Evolutionary conservation across 2,329 filamentous ascomycete species (phyloP), one percentile per base, ranked within the genome.

Genomic region (Huntiella savannae): DNA sequence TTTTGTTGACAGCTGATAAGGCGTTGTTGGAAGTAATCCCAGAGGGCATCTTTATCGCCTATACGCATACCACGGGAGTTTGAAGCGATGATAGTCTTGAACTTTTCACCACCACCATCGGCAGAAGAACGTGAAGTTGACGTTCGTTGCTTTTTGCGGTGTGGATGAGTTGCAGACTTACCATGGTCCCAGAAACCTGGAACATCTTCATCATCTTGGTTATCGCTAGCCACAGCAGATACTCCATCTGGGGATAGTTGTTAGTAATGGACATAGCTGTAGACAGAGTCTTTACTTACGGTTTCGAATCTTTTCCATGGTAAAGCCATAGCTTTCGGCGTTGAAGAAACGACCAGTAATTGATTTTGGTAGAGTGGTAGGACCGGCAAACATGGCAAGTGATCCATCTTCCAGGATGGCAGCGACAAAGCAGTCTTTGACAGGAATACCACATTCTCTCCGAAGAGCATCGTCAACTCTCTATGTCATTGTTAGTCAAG

Each of bases 1-100:
- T 74, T 70, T 54, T 86, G 81, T 54, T 85, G 79, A 53, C 79
- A 71, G 49, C 71, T 70, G 51, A 71, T 73, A 56, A 84, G 75
- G 1, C 74, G 63, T 36, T 69, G 65, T 41, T 71, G 65, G 52
- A 81, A 79, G 51, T 78, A 77, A 6, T 64, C 64, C 61, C 69
- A 70, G 1, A 81, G 64, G 1, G 68, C 68, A 2, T 67, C 59
- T 1, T 63, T 57, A 49, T 79, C 68, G 15, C 69, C 66, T 40
- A 81, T 69, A 36, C 60, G 63, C 38, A 80, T 35, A 15, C 40
- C 40, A 5, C 41, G 40, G 3, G 22, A 28, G 22, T 28, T 28
- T 28, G 22, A 28, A 28, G 22, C 22, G 22, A 28, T 28, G 22
- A 28, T 28, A 28, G 22, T 28, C 22, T 28, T 28, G 22, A 28